Base-by-base conservation (phyloP, 768 basidiomycete species). In the Trametes villosa region DNA sequence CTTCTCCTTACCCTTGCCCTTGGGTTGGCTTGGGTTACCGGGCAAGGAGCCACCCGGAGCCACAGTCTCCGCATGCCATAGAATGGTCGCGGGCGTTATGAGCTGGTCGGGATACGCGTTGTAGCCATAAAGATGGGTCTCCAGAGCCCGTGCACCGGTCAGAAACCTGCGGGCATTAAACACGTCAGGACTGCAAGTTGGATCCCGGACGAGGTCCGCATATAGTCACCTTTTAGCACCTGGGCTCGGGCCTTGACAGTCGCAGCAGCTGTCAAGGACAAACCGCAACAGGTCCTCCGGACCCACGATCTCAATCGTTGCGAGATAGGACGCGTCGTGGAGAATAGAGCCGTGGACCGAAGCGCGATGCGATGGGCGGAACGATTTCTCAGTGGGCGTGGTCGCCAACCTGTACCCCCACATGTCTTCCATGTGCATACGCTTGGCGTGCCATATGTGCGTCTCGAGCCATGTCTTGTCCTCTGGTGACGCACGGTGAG, bases 361-460 rank as follows among this genome's bases (percentile, higher is more conserved):
- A 3, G 97, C 95, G 30, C 96, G 85, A 74, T 97, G 89, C 1
- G 96, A 95, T 0, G 96, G 88, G 20, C 97, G 84, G 71, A 90
- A 96, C 0, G 93, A 82, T 70, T 98, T 99, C 69, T 96, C 92
- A 0, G 95, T 95, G 0, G 96, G 95, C 2, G 30, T 34, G 27
- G 82, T 22, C 29, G 93, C 94, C 54, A 99, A 78, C 66, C 93
- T 82, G 71, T 93, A 94, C 0, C 93, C 94, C 95, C 95, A 98
- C 73, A 92, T 81, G 63, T 87, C 88, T 66, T 88, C 83, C 96
- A 98, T 98, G 62, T 89, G 86, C 87, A 96, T 96, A 7, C 97
- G 85, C 74, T 98, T 98, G 1, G 95, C 92, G 68, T 98, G 96
- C 94, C 95, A 98, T 20, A 98, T 75, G 72, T 99, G 97, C 6